phyloP scores from a whole-genome alignment of 139 green algal species.

The Haematococcus sp. region DNA sequence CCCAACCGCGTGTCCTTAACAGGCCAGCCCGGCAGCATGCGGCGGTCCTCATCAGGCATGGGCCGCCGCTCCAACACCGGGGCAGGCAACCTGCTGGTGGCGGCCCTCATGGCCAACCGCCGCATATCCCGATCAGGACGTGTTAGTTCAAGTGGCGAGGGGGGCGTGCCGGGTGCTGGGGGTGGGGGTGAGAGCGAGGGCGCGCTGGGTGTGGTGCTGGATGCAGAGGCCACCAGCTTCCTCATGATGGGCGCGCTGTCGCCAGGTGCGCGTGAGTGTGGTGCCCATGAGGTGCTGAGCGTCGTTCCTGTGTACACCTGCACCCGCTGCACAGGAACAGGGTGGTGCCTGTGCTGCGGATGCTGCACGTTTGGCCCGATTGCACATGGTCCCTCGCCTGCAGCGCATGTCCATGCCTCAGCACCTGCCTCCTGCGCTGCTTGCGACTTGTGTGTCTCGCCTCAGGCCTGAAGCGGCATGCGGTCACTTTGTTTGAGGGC shows the following conservation, averaged over 20 bases:
- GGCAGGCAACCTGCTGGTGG: neutral
- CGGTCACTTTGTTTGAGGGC: conserved; percentile 83
- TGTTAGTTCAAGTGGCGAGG: neutral
- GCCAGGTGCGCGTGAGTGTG: conserved; percentile 49
- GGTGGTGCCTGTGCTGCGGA: no score
- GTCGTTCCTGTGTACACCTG: no score
- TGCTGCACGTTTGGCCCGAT: no score
- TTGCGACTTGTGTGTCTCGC: no score
- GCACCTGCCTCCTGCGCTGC: neutral
- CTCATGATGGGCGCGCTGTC: conserved; percentile 92
- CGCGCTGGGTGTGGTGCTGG: conserved; percentile 82
- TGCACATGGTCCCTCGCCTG: neutral
- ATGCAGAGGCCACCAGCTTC: conserved; percentile 84
- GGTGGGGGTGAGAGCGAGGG: neutral
- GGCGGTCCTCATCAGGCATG: neutral
- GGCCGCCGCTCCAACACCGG: neutral
- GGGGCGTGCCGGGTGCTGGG: neutral
- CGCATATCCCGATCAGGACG: neutral
- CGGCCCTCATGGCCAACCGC: no score
- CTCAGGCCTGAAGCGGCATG: conserved; percentile 75
- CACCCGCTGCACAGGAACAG: no score
- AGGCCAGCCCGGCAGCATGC: no score
- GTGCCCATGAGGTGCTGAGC: no score
- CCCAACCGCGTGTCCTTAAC: no score
- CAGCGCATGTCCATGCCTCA: neutral